Percentiles rank a stretch among this genome's conserved stretches.
Evolutionary conservation across 1,139 yeast species (phyloP).

Genomic region (Arxiozyma bovina): DNA sequence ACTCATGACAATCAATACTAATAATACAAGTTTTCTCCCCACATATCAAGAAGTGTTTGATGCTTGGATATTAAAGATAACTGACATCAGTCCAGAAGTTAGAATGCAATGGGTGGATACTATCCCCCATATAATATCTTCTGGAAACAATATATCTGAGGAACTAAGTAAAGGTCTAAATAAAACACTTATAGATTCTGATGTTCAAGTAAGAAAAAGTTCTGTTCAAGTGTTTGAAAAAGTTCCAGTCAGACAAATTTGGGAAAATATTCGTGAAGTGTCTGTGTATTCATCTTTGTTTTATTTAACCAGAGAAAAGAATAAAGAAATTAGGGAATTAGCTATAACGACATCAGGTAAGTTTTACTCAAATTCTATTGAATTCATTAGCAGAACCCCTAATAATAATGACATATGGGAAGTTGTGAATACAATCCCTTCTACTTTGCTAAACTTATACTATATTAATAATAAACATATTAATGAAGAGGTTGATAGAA

Average conservation of each 20-base stretch:
- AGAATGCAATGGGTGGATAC: conserved; percentile 65
- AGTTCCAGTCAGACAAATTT: conserved; percentile 36
- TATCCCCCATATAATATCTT: conserved; percentile 38
- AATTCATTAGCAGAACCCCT: conserved; percentile 15
- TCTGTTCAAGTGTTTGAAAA: conserved; percentile 45
- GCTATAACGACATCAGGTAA: conserved; percentile 50
- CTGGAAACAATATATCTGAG: conserved; percentile 40
- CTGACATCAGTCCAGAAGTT: conserved; percentile 59
- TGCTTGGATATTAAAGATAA: conserved; percentile 65
- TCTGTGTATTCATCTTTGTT: conserved; percentile 46
- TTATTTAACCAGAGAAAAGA: conserved; percentile 63
- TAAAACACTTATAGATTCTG: conserved; percentile 66
- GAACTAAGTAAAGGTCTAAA: conserved; percentile 54
- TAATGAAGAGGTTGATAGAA: conserved; percentile 57
- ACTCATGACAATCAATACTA: conserved; percentile 46
- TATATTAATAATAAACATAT: conserved; percentile 68
- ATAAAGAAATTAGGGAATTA: conserved; percentile 52
- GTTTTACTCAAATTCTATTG: conserved; percentile 36
- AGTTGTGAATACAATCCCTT: conserved; percentile 53
- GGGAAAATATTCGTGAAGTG: conserved; percentile 39
- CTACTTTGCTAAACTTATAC: conserved; percentile 53
- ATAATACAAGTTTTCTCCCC: conserved; percentile 46
- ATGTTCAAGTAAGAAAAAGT: conserved; percentile 60
- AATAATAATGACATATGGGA: conserved; percentile 32
- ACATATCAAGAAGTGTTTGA: conserved; percentile 56